phyloP scores from a whole-genome alignment of 139 green algal species.

The Edaphochlamys debaryana region DNA sequence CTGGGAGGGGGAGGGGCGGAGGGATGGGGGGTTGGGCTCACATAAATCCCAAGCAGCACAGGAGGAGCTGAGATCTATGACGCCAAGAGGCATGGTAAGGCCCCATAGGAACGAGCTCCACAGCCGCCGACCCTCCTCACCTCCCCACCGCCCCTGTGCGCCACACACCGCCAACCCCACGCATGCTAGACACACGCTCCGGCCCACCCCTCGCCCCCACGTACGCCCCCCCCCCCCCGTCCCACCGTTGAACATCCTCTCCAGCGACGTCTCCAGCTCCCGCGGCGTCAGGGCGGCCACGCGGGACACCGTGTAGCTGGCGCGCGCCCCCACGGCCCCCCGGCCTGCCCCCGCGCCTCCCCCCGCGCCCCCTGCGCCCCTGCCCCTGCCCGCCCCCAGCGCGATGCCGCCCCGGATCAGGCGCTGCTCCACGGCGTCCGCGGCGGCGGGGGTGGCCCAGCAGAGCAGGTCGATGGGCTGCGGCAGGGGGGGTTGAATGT shows the following conservation, averaged over 20 bases:
- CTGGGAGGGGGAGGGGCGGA: not conserved
- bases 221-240: not conserved
- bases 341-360: not conserved
- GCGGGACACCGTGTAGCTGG: not conserved
- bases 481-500: too few species aligned
- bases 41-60: too few species aligned
- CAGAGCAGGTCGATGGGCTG: conserved; percentile 30
- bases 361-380: not conserved
- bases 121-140: too few species aligned
- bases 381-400: not conserved
- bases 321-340: not conserved
- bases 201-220: not conserved
- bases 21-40: too few species aligned
- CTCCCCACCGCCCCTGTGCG: too few species aligned
- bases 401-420: conserved; percentile 5
- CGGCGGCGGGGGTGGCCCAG: not conserved
- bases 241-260: conserved; percentile 53
- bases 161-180: too few species aligned
- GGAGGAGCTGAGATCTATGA: too few species aligned
- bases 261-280: conserved; percentile 51
- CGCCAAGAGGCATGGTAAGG: too few species aligned
- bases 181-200: not conserved
- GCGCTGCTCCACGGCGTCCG: not conserved
- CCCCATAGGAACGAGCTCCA: too few species aligned
- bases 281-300: conserved; percentile 11